Evolutionary conservation across 2,329 filamentous ascomycete species (phyloP), one percentile per base, ranked within the genome.

Genomic region (Sporothrix brasiliensis): DNA sequence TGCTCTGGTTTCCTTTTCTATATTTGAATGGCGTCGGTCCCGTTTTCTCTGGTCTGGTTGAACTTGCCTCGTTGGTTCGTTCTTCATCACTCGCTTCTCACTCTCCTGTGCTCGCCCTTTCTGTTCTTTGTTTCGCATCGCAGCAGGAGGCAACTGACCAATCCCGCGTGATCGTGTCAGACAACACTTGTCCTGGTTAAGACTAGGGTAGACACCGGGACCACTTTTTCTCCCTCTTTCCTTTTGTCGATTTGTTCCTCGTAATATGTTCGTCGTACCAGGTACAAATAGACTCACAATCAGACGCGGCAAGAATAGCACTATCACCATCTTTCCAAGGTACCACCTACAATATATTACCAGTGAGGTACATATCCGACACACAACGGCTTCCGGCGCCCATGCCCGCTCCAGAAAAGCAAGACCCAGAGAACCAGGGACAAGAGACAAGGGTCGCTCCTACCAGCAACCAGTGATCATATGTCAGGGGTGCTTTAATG

Each of bases 161-260:
- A 68, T 66, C 41, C 41, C 53, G 67, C 67, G 53, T 58, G 53
- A 21, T 21, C 53, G 52, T 68, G 66, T 68, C 53, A 68, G 53
- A 68, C 53, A 60, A 41, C 53, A 24, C 53, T 58, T 68, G 52
- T 3, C 53, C 49, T 14, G 52, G 30, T 58, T 30, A 9, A n/a
- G 41, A 41, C 21, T 68, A 68, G 52, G 9, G 2, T 4, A 3
- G 21, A 21, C 21, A 2, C 7, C 1, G 9, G 27, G n/a, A 21
- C 63, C 63, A 39, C 63, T 66, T 53, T 66, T 66, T 50, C 24
- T 60, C 54, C n/a, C 13, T 19, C 19, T 41, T 21, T 16, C 21
- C 21, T 3, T 39, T 10, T 49, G 61, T 52, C 10, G 21, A 1
- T 16, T 34, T 34, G 60, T 49, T 24, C 7, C 24, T 34, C 24